Evolutionary conservation across 2,329 filamentous ascomycete species (phyloP), one percentile per base, ranked within the genome.

Genomic region (Alternaria rosae): DNA sequence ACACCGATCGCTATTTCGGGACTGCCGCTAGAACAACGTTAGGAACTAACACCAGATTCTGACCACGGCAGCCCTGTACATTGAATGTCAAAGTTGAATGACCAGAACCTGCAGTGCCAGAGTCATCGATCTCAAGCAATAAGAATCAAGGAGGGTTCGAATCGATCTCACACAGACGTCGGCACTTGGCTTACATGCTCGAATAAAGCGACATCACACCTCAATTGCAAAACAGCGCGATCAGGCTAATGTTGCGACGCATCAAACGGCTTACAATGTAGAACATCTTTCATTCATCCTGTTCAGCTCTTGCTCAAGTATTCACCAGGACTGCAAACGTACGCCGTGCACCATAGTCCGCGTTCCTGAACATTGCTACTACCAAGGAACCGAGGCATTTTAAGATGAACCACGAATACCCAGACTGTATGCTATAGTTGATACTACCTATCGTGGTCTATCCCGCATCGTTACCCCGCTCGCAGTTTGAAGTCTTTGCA

Each of bases 1-100:
- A 64, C 62, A 62, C 54, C 61, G 57, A 57, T 42, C 58, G 52
- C 61, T 64, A 64, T 55, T 64, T 63, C 57, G 32, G 60, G 50
- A 54, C 21, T 26, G 43, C 59, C 50, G 48, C 43, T 58, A 48
- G 32, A 43, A 47, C 45, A 43, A 54, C 41, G 21, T 43, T 20
- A 35, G 10, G 21, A 30, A 48, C 38, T 21, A 20, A 30, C 35
- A 26, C 42, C 32, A 26, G 12, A 20, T 41, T 23, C 17, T 56
- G 21, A 35, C 47, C 56, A 59, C 47, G 28, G 32, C 38, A 13
- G 15, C 35, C 13, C 41, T 21, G 17, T 47, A 20, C n/a, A 15
- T 23, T 13, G 30, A 8, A 15, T 59, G 17, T 23, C 21, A 21
- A 20, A 32, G 13, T n/a, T 32, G 15, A 15, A 20, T 38, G 21